phyloP scores from a whole-genome alignment of 805 yeast genomes.

The Candida multigemmis region DNA sequence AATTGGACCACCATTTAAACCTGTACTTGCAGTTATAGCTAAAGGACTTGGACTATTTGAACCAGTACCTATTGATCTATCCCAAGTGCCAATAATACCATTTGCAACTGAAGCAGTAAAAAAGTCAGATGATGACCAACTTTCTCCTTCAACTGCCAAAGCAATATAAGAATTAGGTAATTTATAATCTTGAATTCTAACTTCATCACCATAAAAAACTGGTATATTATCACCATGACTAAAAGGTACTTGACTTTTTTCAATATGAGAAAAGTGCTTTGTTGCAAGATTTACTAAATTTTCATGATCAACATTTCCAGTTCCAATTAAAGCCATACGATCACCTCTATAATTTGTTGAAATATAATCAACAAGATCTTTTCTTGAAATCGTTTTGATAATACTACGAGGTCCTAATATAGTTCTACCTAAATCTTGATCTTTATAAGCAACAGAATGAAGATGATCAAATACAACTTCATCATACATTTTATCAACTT shows the following conservation, averaged over 20 bases:
- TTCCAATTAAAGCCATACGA: conserved; percentile 96
- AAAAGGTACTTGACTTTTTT: conserved; percentile 51
- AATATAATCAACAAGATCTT: conserved; percentile 74
- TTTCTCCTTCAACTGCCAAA: conserved; percentile 93
- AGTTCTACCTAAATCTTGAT: conserved; percentile 93
- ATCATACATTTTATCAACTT: conserved; percentile 96
- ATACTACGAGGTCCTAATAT: conserved; percentile 90
- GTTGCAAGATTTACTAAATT: conserved; percentile 71
- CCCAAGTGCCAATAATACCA: conserved; percentile 97
- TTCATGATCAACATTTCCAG: conserved; percentile 88
- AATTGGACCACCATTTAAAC: conserved; percentile 52
- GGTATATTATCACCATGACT: conserved; percentile 77
- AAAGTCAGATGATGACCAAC: conserved; percentile 95
- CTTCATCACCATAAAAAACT: conserved; percentile 76
- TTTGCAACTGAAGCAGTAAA: conserved; percentile 93
- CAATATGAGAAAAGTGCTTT: conserved; percentile 65
- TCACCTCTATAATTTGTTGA: conserved; percentile 86
- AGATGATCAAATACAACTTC: conserved; percentile 96
- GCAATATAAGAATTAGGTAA: conserved; percentile 89
- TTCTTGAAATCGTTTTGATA: conserved; percentile 69
- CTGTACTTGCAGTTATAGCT: conserved; percentile 55
- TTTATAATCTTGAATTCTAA: conserved; percentile 71
- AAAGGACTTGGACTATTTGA: conserved; percentile 80
- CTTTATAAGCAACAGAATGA: conserved; percentile 84
- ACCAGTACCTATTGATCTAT: conserved; percentile 80